Percentiles rank a stretch among this genome's conserved stretches.
Evolutionary conservation across 2,329 filamentous ascomycete species (phyloP).

Genomic region (Penicillium sp.): DNA sequence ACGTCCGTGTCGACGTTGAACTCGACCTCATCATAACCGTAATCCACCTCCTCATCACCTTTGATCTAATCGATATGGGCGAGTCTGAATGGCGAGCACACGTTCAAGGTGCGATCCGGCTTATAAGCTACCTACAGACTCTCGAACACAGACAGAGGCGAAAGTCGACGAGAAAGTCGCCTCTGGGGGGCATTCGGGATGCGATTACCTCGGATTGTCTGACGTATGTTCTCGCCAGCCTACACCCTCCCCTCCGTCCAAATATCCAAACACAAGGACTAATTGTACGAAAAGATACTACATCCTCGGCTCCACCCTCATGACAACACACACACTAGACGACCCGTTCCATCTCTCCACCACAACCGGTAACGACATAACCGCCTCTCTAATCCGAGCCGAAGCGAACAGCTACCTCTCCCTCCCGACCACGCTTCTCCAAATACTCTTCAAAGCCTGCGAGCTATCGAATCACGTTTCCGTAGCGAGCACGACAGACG

Average conservation of each 20-base stretch:
- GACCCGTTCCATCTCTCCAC: not conserved
- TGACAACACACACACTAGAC: not conserved
- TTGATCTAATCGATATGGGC: conserved; percentile 7
- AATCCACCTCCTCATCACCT: conserved; percentile 13
- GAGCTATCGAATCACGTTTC: conserved; percentile 9
- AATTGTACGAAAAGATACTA: not conserved
- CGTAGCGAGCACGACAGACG: not conserved
- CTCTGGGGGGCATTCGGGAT: not conserved
- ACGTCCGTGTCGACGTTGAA: not conserved
- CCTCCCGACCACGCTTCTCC: conserved; percentile 5
- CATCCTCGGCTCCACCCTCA: conserved; percentile 1
- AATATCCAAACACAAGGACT: too few relatives aligned
- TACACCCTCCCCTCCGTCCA: too few relatives aligned
- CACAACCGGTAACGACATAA: not conserved
- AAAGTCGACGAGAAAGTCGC: not conserved
- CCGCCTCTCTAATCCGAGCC: not conserved
- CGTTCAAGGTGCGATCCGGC: conserved; percentile 5
- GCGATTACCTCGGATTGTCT: conserved; percentile 4
- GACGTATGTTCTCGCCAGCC: not conserved
- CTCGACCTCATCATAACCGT: conserved; percentile 6
- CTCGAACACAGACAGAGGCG: not conserved
- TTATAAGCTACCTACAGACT: conserved; percentile 3
- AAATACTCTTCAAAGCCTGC: conserved; percentile 13
- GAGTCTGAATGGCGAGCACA: conserved; percentile 11
- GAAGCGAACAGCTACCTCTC: conserved; percentile 13